Evolutionary conservation across 768 basidiomycete species (phyloP).

Genomic region (Boletus tylopilopsis): DNA sequence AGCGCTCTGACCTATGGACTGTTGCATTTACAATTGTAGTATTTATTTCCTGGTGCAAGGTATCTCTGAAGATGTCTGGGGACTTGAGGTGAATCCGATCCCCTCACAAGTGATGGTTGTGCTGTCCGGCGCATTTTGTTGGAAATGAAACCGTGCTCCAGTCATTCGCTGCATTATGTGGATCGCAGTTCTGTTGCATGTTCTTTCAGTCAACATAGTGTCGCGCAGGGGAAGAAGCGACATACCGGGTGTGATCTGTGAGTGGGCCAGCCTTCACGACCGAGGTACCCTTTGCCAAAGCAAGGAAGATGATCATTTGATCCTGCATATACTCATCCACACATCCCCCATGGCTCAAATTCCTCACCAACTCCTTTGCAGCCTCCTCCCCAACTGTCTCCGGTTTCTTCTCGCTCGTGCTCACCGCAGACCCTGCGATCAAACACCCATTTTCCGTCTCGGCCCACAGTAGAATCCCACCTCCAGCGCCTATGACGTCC

Average conservation of each 20-base stretch:
- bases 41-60: constrained; percentile 9
- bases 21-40: constrained; percentile 22
- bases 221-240: not conserved
- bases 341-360: constrained; percentile 61
- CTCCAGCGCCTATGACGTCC: constrained; percentile 56
- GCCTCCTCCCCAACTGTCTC: constrained; percentile 55
- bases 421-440: constrained; percentile 66
- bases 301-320: constrained; percentile 76
- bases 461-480: constrained; percentile 73
- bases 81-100: constrained; percentile 47
- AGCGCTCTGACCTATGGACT: constrained; percentile 5
- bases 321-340: constrained; percentile 72
- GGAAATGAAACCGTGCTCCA: constrained; percentile 56
- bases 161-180: constrained; percentile 70
- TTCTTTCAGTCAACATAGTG: not conserved
- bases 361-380: constrained; percentile 53
- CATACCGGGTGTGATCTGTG: constrained; percentile 65
- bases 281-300: constrained; percentile 64
- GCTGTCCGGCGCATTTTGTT: constrained; percentile 39
- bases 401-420: constrained; percentile 46
- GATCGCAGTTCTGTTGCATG: constrained; percentile 52
- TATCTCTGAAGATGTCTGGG: constrained; percentile 5
- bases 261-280: constrained; percentile 53
- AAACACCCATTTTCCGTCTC: constrained; percentile 65
- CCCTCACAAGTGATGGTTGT: constrained; percentile 59